These are phyloP conservation scores for Plasmodium sp. DNA, from an alignment of 169 alveolate genomes.

Conservation along the genomic window DNA sequence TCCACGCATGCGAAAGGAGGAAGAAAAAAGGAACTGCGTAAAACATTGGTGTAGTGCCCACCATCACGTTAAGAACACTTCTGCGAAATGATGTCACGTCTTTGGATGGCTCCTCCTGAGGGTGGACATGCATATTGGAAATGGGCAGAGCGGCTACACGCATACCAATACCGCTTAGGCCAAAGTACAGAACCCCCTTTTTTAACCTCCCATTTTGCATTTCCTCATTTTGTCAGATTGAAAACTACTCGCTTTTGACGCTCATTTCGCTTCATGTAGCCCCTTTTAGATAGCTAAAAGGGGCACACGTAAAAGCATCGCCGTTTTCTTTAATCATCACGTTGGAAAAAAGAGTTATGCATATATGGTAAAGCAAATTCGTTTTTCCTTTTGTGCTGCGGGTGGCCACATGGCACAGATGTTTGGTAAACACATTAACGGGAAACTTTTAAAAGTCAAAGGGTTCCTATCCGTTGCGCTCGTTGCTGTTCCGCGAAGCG, in stretches of 20 bases:
- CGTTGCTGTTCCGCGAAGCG: neutral
- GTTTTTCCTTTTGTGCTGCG: neutral
- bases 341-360: neutral
- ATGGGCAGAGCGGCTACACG: neutral
- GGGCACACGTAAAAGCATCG: constrained; percentile 19
- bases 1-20: neutral
- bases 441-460: neutral
- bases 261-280: constrained; percentile 42
- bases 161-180: neutral
- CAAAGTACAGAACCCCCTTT: neutral
- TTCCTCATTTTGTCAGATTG: constrained; percentile 66
- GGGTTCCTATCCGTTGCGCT: neutral
- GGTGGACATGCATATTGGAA: neutral
- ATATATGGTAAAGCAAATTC: neutral
- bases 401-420: neutral
- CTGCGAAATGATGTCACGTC: neutral
- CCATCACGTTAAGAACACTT: neutral
- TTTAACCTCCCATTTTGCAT: neutral
- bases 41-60: neutral
- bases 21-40: neutral
- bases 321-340: constrained; percentile 65
- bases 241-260: constrained; percentile 76
- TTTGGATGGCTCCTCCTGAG: neutral
- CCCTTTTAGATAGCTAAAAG: constrained; percentile 14
- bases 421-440: neutral